Conservation (phyloP, 768 basidiomycete genomes). For the Amyloporia xantha region DNA sequence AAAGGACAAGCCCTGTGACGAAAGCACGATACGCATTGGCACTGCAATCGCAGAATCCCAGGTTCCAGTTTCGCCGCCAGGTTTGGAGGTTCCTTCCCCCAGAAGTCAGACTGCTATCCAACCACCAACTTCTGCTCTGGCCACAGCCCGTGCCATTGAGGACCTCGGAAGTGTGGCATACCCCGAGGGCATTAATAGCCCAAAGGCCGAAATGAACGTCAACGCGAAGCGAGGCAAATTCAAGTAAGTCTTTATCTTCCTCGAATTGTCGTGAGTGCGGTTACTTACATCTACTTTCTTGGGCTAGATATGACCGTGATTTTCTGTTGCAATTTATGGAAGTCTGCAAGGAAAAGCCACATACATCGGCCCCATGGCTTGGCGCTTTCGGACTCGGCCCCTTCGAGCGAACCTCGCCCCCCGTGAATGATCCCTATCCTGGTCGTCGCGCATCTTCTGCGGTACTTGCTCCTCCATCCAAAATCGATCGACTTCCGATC, state of each 20-base stretch:
- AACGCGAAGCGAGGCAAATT: constrained; percentile 85
- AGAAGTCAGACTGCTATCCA: constrained; percentile 36
- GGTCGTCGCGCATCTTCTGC: constrained; percentile 50
- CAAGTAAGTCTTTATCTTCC: constrained; percentile 45
- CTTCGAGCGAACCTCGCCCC: constrained; percentile 46
- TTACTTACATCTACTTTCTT: background rate
- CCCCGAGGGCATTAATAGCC: constrained; percentile 78
- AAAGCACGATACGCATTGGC: constrained; percentile 60
- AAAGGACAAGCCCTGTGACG: constrained; percentile 39
- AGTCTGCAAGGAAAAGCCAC: constrained; percentile 93
- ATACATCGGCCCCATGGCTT: constrained; percentile 78
- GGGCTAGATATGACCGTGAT: constrained; percentile 88
- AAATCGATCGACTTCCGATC: constrained; percentile 55
- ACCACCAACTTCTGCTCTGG: constrained; percentile 59
- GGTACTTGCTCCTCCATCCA: constrained; percentile 33
- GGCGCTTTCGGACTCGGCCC: constrained; percentile 90
- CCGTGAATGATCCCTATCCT: constrained; percentile 56
- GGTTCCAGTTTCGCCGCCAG: constrained; percentile 44
- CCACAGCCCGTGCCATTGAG: constrained; percentile 79
- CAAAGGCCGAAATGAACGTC: constrained; percentile 77
- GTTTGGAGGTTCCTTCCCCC: constrained; percentile 59
- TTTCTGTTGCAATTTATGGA: constrained; percentile 97
- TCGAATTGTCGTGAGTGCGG: constrained; percentile 1
- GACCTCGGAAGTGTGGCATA: constrained; percentile 75
- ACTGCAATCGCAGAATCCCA: constrained; percentile 42